Evolutionary conservation across 495 filamentous ascomycete species (phyloP), one percentile per base, ranked within the genome.

Genomic region (Neurospora sp.): DNA sequence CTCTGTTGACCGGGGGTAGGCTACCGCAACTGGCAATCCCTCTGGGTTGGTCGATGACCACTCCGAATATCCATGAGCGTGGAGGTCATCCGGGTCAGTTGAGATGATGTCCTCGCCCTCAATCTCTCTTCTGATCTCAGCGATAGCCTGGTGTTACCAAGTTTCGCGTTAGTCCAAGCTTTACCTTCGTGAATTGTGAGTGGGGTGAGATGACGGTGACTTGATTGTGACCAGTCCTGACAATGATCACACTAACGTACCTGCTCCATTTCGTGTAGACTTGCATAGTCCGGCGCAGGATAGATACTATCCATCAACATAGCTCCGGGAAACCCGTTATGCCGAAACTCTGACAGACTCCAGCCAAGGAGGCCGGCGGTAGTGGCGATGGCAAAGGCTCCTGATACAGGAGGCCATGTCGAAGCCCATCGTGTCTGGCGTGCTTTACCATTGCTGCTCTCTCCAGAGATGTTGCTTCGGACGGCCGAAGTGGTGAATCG

Each of bases 31-130:
- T 0, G 93, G 93, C 0, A 94, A 82, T 5, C 87, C 86, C 44
- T 93, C 90, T 14, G 90, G 89, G 76, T 98, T 97, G 53, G 90
- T 86, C 5, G 92, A 91, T 1, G 92, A 95, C 93, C 93, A 96
- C 81, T 94, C 92, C 12, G 93, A 96, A 79, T 92, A 97, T 22
- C 94, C 94, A 80, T 98, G 94, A 22, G 84, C 81, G 45, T 88
- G 87, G 8, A 97, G 85, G 73, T 96, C 92, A 27, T 96, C 94
- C 37, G 92, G 89, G 73, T 97, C 94, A 1, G 89, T 94, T 72
- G 89, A 94, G 74, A 97, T 89, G 70, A 90, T 85, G 78, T 94
- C 92, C 69, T 83, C 82, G 1, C 80, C 81, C 14, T 85, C 86
- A 70, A 94, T 83, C 78, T 91, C 90, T 69, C 81, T 77, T 70